These are phyloP conservation scores for Candida koratica DNA, from an alignment of 805 yeast species.

Conservation along the genomic window DNA sequence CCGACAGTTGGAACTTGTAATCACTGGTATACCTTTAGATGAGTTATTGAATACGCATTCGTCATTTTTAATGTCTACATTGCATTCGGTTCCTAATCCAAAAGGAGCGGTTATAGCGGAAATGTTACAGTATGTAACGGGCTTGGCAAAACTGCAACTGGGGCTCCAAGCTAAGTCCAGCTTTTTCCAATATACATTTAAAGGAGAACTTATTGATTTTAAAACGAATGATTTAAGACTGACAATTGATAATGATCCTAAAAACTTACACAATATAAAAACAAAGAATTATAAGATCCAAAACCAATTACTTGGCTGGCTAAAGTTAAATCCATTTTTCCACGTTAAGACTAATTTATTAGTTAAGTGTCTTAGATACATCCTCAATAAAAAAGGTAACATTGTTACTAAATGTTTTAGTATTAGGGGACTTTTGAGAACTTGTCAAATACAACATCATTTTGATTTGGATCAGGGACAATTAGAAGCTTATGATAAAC, in stretches of 20 bases:
- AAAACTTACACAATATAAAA: slow-evolving; percentile 10
- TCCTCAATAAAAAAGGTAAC: neutral
- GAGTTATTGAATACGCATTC: neutral
- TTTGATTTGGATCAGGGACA: neutral
- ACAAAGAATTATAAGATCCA: slow-evolving; percentile 20
- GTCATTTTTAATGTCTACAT: neutral
- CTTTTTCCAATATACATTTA: slow-evolving; percentile 16
- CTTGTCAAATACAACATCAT: neutral
- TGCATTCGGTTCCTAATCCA: neutral
- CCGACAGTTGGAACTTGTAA: slow-evolving; percentile 1
- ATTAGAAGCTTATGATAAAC: neutral
- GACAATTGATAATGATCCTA: slow-evolving; percentile 4
- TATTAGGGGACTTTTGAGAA: slow-evolving; percentile 5
- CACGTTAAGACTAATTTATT: slow-evolving; percentile 23
- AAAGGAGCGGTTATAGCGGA: neutral
- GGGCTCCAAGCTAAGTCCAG: slow-evolving; percentile 8
- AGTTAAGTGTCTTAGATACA: slow-evolving; percentile 13
- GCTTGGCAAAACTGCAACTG: slow-evolving; percentile 3
- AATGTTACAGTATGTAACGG: neutral
- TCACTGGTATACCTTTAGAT: slow-evolving; percentile 3
- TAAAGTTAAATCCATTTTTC: slow-evolving; percentile 32
- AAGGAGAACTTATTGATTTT: slow-evolving; percentile 35
- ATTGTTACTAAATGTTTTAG: slow-evolving; percentile 5
- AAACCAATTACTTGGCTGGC: slow-evolving; percentile 36
- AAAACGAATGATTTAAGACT: slow-evolving; percentile 35